Conservation (phyloP, 352 stramenopile genomes). For the Globisporangium rhizosaccharum region DNA sequence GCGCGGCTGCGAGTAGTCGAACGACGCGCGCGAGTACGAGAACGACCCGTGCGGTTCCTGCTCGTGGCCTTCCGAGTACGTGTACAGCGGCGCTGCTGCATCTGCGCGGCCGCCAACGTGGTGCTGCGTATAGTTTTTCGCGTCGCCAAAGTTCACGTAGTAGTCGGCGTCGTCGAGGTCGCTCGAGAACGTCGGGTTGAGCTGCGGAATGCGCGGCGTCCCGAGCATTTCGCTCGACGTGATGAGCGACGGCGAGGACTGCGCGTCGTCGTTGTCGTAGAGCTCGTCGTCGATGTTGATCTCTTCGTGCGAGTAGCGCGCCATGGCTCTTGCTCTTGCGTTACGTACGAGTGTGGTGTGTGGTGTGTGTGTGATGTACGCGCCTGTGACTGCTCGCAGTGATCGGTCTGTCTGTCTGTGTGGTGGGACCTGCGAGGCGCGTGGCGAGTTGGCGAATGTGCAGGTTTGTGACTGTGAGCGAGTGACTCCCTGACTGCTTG, state of each 20-base stretch:
- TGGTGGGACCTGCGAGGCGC: too few relatives aligned
- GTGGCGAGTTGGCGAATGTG: background rate
- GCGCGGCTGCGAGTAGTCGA: slow-evolving; percentile 4
- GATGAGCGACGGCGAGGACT: slow-evolving; percentile 19
- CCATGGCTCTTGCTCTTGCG: slow-evolving; percentile 2
- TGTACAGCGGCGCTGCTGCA: slow-evolving; percentile 1
- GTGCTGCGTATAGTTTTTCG: slow-evolving; percentile 5
- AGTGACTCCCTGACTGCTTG: background rate
- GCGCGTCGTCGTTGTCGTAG: slow-evolving; percentile 1
- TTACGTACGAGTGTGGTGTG: background rate
- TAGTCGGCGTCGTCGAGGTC: slow-evolving; percentile 11
- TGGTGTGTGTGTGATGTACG: background rate
- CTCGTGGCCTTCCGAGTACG: slow-evolving; percentile 11
- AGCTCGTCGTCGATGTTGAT: slow-evolving; percentile 5
- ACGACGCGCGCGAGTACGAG: slow-evolving; percentile 1
- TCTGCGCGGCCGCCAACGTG: too few relatives aligned
- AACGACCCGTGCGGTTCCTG: slow-evolving; percentile 6
- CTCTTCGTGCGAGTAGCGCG: slow-evolving; percentile 8
- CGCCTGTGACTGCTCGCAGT: too few relatives aligned
- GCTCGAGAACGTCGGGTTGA: slow-evolving; percentile 21
- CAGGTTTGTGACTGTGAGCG: background rate
- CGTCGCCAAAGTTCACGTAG: slow-evolving; percentile 4
- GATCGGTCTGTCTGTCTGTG: too few relatives aligned
- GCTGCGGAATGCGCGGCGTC: slow-evolving; percentile 19
- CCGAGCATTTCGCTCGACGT: slow-evolving; percentile 24